A percentile compares a stretch with the other conserved stretches of the same genome.
Conservation (phyloP, 495 filamentous ascomycete species). For the Neurospora sp. region DNA sequence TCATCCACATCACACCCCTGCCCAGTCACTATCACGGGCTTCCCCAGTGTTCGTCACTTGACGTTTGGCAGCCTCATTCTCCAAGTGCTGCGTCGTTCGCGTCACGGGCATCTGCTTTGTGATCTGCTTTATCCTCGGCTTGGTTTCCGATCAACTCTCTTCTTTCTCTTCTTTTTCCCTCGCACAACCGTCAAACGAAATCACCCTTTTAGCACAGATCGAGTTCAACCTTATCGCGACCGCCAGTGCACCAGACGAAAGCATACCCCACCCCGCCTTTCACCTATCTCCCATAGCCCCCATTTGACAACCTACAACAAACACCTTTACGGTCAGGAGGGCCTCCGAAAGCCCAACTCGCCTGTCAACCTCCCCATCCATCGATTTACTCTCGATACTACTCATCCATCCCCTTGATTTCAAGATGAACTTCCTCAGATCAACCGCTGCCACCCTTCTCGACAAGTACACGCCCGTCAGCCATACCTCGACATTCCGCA, state of each 20-base stretch:
- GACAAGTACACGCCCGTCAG: constrained; percentile 83
- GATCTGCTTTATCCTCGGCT: not conserved
- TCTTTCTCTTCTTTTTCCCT: not conserved
- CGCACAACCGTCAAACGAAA: not conserved
- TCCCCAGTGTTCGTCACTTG: constrained; percentile 1
- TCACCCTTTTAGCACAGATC: not conserved
- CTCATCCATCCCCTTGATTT: not conserved
- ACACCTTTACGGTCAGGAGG: not conserved
- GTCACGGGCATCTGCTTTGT: not conserved
- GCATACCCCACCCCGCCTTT: not conserved
- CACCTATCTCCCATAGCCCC: not conserved
- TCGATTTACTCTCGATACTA: not conserved
- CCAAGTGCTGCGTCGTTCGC: not conserved
- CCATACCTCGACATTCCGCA: constrained; percentile 86
- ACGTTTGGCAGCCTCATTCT: not conserved
- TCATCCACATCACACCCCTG: constrained; percentile 1
- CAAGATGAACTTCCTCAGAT: constrained; percentile 57
- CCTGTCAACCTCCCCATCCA: not conserved
- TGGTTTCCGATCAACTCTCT: not conserved
- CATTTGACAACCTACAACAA: not conserved
- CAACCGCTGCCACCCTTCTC: constrained; percentile 71
- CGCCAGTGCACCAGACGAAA: not conserved
- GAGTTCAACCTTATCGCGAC: not conserved
- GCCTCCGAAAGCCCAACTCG: not conserved
- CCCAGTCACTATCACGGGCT: constrained; percentile 2